These are phyloP conservation scores for Cordyceps militaris DNA, from an alignment of 2,329 filamentous ascomycete species.

Conservation along the genomic window DNA sequence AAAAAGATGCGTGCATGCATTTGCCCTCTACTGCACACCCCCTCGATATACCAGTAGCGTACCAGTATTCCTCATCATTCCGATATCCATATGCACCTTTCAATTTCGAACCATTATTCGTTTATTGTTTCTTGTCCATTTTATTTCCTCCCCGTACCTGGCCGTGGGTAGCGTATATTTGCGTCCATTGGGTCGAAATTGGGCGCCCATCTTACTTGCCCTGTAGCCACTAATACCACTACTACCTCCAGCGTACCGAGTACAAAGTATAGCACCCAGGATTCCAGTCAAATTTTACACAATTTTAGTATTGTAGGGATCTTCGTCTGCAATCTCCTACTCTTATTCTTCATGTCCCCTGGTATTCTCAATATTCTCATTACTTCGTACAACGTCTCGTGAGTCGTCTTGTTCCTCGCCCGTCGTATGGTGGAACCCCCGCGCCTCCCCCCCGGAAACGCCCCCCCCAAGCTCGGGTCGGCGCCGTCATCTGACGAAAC, in stretches of 20 bases:
- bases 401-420: neutral
- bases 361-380: neutral
- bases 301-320: neutral
- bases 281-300: neutral
- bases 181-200: neutral
- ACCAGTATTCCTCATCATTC: neutral
- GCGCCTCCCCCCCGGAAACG: neutral
- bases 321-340: neutral
- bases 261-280: neutral
- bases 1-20: neutral
- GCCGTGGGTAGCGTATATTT: neutral
- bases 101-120: neutral
- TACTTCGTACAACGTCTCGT: neutral
- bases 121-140: neutral
- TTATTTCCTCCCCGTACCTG: neutral
- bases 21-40: neutral
- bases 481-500: slow-evolving; percentile 10
- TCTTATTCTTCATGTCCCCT: neutral
- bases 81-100: neutral
- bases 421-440: neutral
- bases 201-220: neutral
- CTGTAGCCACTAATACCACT: neutral
- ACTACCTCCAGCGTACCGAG: too few relatives aligned
- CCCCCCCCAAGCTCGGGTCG: slow-evolving; percentile 6
- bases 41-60: neutral